These are phyloP conservation scores for Scytalidium sp. DNA, from an alignment of 2,329 filamentous ascomycete species.

Conservation along the genomic window DNA sequence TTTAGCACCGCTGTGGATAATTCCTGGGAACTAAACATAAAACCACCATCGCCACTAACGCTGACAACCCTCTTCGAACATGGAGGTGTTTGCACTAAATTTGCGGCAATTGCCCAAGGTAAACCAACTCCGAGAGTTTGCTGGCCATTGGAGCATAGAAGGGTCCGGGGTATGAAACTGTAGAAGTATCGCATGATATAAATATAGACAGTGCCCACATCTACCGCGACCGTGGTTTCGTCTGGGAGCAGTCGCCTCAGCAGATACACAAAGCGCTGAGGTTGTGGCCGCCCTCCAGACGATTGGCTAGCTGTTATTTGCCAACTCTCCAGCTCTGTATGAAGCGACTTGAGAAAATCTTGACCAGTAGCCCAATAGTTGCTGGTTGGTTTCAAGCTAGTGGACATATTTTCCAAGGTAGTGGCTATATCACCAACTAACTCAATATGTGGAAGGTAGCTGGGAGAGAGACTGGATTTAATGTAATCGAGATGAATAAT, in stretches of 20 bases:
- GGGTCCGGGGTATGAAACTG: conserved; percentile 39
- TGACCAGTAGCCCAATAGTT: conserved; percentile 34
- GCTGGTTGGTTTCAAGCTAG: conserved; percentile 22
- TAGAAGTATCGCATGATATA: conserved; percentile 44
- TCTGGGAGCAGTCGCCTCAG: conserved; percentile 38
- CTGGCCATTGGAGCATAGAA: conserved; percentile 45
- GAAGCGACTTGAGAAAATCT: conserved; percentile 29
- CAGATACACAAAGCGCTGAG: conserved; percentile 40
- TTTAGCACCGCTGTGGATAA: conserved; percentile 43
- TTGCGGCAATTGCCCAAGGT: conserved; percentile 46
- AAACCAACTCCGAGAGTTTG: conserved; percentile 46
- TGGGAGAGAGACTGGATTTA: conserved; percentile 32
- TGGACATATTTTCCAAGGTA: conserved; percentile 35
- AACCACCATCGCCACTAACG: conserved; percentile 44
- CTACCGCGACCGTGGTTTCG: conserved; percentile 39
- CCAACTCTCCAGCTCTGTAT: conserved; percentile 35
- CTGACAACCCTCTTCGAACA: conserved; percentile 41
- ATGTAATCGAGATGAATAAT: conserved; percentile 43
- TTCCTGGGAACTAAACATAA: conserved; percentile 46
- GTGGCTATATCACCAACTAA: conserved; percentile 39
- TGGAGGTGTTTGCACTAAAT: conserved; percentile 37
- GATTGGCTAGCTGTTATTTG: conserved; percentile 19
- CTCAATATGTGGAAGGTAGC: conserved; percentile 39
- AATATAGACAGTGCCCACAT: conserved; percentile 47
- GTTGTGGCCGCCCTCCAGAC: conserved; percentile 35